Percentiles rank a stretch among this genome's conserved stretches.
Conservation (phyloP, 805 yeast genomes). For the Wickerhamiella azyma region DNA sequence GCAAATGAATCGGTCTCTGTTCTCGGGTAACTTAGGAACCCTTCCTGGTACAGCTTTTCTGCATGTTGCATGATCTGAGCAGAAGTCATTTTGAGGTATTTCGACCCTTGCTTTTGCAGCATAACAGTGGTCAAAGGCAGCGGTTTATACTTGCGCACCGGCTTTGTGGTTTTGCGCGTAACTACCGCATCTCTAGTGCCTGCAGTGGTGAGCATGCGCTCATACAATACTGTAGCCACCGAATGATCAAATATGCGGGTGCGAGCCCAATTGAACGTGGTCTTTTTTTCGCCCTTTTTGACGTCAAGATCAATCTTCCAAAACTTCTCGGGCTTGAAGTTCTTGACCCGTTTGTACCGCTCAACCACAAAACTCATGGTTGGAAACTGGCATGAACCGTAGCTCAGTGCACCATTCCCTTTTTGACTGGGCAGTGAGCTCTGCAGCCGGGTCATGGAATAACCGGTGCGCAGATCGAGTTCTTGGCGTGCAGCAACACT, state of each 20-base stretch:
- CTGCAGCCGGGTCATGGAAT: slow-evolving; percentile 71
- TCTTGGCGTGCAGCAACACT: slow-evolving; percentile 84
- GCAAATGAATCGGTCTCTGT: slow-evolving; percentile 93
- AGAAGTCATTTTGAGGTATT: slow-evolving; percentile 61
- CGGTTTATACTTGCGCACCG: slow-evolving; percentile 69
- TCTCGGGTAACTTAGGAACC: slow-evolving; percentile 88
- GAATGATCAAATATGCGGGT: slow-evolving; percentile 61
- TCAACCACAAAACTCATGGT: slow-evolving; percentile 94
- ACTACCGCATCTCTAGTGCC: slow-evolving; percentile 36
- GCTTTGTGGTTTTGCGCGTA: slow-evolving; percentile 37
- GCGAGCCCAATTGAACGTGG: slow-evolving; percentile 56
- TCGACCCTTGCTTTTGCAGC: slow-evolving; percentile 74
- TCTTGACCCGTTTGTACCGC: slow-evolving; percentile 59
- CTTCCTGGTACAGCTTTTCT: slow-evolving; percentile 71
- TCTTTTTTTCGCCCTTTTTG: slow-evolving; percentile 22
- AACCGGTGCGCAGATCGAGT: slow-evolving; percentile 78
- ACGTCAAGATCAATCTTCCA: slow-evolving; percentile 57
- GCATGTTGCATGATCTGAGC: slow-evolving; percentile 64
- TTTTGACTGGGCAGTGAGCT: slow-evolving; percentile 26
- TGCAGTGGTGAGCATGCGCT: slow-evolving; percentile 40
- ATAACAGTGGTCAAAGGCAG: slow-evolving; percentile 90
- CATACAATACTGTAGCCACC: slow-evolving; percentile 49
- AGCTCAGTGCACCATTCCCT: slow-evolving; percentile 40
- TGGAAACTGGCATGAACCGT: slow-evolving; percentile 94
- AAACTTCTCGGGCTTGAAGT: slow-evolving; percentile 62